phyloP scores from a whole-genome alignment of 2,329 filamentous ascomycete species.

The Arthroderma sp. region DNA sequence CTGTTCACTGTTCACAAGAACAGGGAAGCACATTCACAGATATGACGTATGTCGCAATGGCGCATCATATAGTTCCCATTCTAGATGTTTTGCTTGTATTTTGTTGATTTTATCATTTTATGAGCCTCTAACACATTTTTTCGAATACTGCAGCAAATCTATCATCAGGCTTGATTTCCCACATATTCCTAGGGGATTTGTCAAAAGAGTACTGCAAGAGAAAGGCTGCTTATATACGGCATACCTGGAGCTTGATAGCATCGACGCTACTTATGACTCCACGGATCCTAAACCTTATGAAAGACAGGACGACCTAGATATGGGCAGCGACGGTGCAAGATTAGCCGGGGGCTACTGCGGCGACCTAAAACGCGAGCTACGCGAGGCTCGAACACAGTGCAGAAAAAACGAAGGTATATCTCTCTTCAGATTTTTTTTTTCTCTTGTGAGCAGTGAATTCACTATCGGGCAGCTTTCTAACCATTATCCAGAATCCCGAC shows the following conservation, averaged over 20 bases:
- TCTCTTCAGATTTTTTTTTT: neutral
- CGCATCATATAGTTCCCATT: too few species aligned
- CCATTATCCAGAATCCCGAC: neutral
- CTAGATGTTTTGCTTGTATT: too few species aligned
- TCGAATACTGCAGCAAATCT: slow-evolving; percentile 3
- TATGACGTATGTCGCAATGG: too few species aligned
- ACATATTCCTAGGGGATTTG: slow-evolving; percentile 23
- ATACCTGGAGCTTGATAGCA: slow-evolving; percentile 1
- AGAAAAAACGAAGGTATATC: slow-evolving; percentile 8
- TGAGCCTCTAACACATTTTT: too few species aligned
- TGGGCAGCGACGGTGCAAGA: too few species aligned
- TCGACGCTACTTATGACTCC: slow-evolving; percentile 1
- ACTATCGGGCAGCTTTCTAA: neutral
- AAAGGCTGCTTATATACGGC: slow-evolving; percentile 2
- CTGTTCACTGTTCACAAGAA: too few species aligned
- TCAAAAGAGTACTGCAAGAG: slow-evolving; percentile 10
- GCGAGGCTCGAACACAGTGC: slow-evolving; percentile 19
- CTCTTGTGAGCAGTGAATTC: too few species aligned
- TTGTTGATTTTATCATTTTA: too few species aligned
- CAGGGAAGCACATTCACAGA: too few species aligned
- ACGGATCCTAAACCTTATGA: neutral
- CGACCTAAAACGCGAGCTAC: slow-evolving; percentile 19
- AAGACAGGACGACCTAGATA: neutral
- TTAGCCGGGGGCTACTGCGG: neutral
- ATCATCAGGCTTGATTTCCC: slow-evolving; percentile 20